phyloP scores from a whole-genome alignment of 306 rosid genomes.

The Notholithocarpus densiflorus region DNA sequence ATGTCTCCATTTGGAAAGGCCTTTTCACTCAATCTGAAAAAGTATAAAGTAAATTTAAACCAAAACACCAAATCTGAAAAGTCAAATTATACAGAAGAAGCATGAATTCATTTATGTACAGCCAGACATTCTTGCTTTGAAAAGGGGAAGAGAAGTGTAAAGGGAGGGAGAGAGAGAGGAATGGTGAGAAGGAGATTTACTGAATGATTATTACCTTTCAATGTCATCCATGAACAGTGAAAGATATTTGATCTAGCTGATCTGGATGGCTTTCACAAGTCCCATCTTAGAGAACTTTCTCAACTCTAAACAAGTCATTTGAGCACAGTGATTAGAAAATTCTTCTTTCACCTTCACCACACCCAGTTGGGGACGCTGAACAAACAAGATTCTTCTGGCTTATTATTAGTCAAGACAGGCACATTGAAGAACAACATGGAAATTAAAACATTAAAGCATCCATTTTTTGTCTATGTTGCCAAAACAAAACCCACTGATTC shows the following conservation, averaged over 20 bases:
- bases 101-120: neutral
- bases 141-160: neutral
- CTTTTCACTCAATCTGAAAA: constrained; percentile 51
- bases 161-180: constrained; percentile 1
- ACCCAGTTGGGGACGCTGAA: neutral
- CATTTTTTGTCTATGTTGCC: neutral
- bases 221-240: constrained; percentile 44
- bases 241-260: constrained; percentile 20
- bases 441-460: neutral
- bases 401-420: neutral
- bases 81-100: constrained; percentile 1
- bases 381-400: neutral
- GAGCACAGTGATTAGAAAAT: constrained; percentile 8
- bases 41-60: constrained; percentile 11
- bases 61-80: constrained; percentile 7
- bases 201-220: constrained; percentile 44
- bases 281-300: constrained; percentile 12
- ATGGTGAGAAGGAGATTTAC: constrained; percentile 6
- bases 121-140: neutral
- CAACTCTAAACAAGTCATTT: constrained; percentile 17
- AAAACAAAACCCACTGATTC: neutral
- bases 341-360: constrained; percentile 21
- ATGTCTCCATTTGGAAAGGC: constrained; percentile 65
- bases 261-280: constrained; percentile 14
- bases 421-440: neutral